Percentiles rank a stretch among this genome's conserved stretches.
Conservation (phyloP, 2,329 filamentous ascomycete genomes). For the Dothistroma pini region DNA sequence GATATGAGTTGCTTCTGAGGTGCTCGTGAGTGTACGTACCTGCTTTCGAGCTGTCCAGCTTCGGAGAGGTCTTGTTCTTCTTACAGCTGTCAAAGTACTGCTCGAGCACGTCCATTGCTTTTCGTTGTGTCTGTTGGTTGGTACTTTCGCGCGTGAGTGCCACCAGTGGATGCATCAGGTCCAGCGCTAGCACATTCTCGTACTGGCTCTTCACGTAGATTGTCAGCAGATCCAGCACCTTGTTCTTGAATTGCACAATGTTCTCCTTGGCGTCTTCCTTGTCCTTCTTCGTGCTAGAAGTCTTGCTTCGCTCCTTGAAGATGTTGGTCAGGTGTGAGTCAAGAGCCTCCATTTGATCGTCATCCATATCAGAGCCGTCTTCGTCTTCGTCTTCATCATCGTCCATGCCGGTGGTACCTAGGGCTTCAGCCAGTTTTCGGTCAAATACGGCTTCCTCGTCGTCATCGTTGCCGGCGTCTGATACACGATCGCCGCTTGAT, state of each 20-base stretch:
- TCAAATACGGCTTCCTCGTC: constrained; percentile 63
- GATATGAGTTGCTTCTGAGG: background rate
- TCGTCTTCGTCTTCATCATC: constrained; percentile 61
- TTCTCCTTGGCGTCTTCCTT: constrained; percentile 83
- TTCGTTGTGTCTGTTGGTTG: constrained; percentile 70
- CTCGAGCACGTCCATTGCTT: constrained; percentile 68
- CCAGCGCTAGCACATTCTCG: constrained; percentile 62
- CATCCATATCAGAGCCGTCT: constrained; percentile 76
- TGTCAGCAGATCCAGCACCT: constrained; percentile 80
- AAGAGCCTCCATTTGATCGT: constrained; percentile 90
- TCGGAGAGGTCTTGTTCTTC: constrained; percentile 44
- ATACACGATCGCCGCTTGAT: constrained; percentile 23
- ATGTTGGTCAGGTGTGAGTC: constrained; percentile 81
- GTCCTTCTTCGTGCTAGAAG: constrained; percentile 69
- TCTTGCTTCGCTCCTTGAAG: constrained; percentile 69
- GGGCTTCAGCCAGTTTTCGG: constrained; percentile 70
- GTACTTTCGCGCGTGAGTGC: constrained; percentile 70
- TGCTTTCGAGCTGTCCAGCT: constrained; percentile 34
- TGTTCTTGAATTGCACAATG: constrained; percentile 91
- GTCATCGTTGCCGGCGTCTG: constrained; percentile 40
- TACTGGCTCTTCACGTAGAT: constrained; percentile 81
- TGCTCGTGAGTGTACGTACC: background rate
- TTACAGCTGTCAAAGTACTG: constrained; percentile 64
- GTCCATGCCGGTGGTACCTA: constrained; percentile 62
- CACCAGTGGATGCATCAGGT: constrained; percentile 72